Percentiles rank a stretch among this genome's conserved stretches.
Conservation (phyloP, 805 yeast species). For the Candida chauliodis region DNA sequence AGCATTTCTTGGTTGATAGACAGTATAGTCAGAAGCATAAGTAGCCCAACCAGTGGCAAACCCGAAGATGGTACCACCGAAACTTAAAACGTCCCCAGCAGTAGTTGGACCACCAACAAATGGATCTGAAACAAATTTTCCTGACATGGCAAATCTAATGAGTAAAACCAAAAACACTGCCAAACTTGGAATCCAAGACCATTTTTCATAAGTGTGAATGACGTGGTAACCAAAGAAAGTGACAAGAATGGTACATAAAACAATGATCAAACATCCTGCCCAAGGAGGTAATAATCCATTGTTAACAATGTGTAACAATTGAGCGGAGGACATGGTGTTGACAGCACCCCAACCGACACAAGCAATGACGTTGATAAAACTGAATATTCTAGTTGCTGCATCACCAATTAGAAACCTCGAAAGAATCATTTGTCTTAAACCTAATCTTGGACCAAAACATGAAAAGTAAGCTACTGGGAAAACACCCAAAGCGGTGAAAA, state of each 20-base stretch:
- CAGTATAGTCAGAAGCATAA: conserved; percentile 88
- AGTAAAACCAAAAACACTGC: conserved; percentile 73
- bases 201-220: conserved; percentile 79
- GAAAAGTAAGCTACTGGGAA: conserved; percentile 81
- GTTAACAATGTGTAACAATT: conserved; percentile 74
- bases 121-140: conserved; percentile 56
- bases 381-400: conserved; percentile 69
- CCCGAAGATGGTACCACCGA: conserved; percentile 81
- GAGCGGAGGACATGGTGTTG: conserved; percentile 86
- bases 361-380: conserved; percentile 73
- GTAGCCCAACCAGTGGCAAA: conserved; percentile 95
- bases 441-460: conserved; percentile 76
- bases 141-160: conserved; percentile 67
- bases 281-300: conserved; percentile 70
- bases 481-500: conserved; percentile 72
- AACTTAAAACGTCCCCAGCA: conserved; percentile 75
- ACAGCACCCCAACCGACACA: conserved; percentile 97
- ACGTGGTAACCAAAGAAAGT: conserved; percentile 82
- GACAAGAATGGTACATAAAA: conserved; percentile 63
- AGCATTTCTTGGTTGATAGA: conserved; percentile 71
- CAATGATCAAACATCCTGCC: conserved; percentile 82
- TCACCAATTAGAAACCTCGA: conserved; percentile 79
- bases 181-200: conserved; percentile 83
- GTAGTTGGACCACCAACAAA: conserved; percentile 53
- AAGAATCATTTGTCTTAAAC: conserved; percentile 83